phyloP scores from a whole-genome alignment of 2,329 filamentous ascomycete genomes.

The Fusarium concolor region DNA sequence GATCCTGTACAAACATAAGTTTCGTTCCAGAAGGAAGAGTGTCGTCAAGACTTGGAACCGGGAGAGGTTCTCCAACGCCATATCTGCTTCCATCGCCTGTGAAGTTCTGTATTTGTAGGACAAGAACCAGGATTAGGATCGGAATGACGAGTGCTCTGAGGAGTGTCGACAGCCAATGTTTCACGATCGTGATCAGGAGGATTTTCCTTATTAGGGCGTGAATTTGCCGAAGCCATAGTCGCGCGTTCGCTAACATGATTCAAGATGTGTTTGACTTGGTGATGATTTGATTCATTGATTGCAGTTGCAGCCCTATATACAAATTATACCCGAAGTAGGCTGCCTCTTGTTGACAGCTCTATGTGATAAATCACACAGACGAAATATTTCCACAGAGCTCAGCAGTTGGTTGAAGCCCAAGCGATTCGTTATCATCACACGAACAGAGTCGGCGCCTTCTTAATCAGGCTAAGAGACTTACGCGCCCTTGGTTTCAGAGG shows the following conservation, averaged over 20 bases:
- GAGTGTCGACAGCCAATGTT: slow-evolving; percentile 13
- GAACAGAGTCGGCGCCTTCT: not conserved
- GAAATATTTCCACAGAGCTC: not conserved
- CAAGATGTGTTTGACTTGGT: not conserved
- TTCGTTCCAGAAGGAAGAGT: not conserved
- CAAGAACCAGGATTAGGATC: slow-evolving; percentile 8
- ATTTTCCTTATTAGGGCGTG: slow-evolving; percentile 13
- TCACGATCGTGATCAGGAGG: slow-evolving; percentile 2
- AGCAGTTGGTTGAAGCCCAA: not conserved
- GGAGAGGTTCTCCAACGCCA: slow-evolving; percentile 10
- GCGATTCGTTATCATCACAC: not conserved
- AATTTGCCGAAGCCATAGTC: slow-evolving; percentile 7
- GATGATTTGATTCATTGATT: not conserved
- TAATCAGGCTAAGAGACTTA: slow-evolving; percentile 1
- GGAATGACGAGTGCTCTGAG: slow-evolving; percentile 4
- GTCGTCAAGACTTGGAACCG: slow-evolving; percentile 3
- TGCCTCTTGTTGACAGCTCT: not conserved
- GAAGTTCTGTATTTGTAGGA: slow-evolving; percentile 18
- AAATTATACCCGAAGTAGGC: not conserved
- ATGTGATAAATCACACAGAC: not conserved
- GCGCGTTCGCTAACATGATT: slow-evolving; percentile 10
- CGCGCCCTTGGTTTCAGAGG: not conserved
- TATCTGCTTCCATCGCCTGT: slow-evolving; percentile 9
- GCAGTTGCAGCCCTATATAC: not conserved
- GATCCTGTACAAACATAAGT: not conserved